Evolutionary conservation across 179 eudicot species (phyloP), one percentile per base, ranked within the genome.

Genomic region (Gypsophila paniculata): DNA sequence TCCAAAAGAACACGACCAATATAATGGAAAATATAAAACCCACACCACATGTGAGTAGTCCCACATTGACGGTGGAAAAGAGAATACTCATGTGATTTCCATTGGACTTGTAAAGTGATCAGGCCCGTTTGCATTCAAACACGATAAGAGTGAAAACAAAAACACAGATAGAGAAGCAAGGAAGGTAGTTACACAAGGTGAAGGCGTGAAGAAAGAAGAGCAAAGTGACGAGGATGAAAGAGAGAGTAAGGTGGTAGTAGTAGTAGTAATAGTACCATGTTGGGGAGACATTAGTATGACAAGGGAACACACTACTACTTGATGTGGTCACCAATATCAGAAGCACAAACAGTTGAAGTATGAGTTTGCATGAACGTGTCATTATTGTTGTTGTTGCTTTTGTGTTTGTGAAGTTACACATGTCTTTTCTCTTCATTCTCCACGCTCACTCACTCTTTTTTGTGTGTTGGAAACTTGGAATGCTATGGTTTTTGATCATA

Each of bases 231-330:
- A 25, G 34, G 61, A 36, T 25, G 65, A 8, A 32, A 39, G 38
- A 8, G 39, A 65, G 55, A 1, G 17, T 39, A 29, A 46, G 59
- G 68, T 65, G 44, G 68, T 71, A 53, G 66, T 55, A 74, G 70
- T 48, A 25, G 68, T 71, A 53, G 66, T 55, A 74, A 66, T 48
- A 25, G 51, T 59, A 80, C 84, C 79, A 74, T 46, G 9, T 44
- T 55, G 26, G 48, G 48, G 73, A 6, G 53, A 51, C 55, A 66
- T n/a, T n/a, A n/a, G n/a, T n/a, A n/a, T 11, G 68, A 65, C 36
- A 22, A 72, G 73, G 49, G 18, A 57, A 32, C 15, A 36, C 5
- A 29, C 19, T 46, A 22, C 22, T 29, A 1, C 2, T 29, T 29
- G 34, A 2, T 26, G n/a, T 29, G 34, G 29, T 53, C 0, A 8